A percentile compares a stretch with the other conserved stretches of the same genome.
phyloP scores from a whole-genome alignment of 805 yeast species.

The Zygoascus bituminiphila region DNA sequence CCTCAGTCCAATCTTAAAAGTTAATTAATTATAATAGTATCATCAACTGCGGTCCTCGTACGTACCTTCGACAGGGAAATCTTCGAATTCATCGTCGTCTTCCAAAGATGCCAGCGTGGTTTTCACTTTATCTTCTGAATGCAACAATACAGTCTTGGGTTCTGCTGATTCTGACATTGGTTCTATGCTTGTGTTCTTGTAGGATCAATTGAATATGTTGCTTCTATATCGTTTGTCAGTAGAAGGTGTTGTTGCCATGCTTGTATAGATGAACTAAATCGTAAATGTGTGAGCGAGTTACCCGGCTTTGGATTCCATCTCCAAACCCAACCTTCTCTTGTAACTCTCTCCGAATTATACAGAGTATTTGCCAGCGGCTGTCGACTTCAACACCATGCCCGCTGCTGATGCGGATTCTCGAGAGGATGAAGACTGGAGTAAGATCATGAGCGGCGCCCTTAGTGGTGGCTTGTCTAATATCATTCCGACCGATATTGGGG shows the following conservation, averaged over 20 bases:
- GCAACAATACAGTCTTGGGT: neutral
- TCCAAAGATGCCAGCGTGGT: constrained; percentile 59
- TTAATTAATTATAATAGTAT: too few relatives aligned
- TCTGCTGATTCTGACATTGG: neutral
- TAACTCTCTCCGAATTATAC: neutral
- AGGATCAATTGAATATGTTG: too few relatives aligned
- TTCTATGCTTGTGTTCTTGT: too few relatives aligned
- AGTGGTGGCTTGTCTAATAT: constrained; percentile 22
- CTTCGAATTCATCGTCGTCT: constrained; percentile 96
- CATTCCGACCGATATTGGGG: constrained; percentile 29
- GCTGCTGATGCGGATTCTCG: constrained; percentile 1
- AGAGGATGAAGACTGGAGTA: constrained; percentile 30
- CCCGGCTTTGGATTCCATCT: neutral
- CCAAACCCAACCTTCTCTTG: neutral
- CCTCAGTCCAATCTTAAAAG: constrained; percentile 72
- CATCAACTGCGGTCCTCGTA: too few relatives aligned
- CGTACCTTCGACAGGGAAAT: constrained; percentile 77
- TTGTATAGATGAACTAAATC: too few relatives aligned
- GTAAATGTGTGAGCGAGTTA: too few relatives aligned
- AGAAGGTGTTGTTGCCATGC: too few relatives aligned
- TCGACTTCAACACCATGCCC: neutral
- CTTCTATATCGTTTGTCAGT: too few relatives aligned
- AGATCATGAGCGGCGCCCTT: constrained; percentile 21
- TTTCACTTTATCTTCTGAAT: neutral
- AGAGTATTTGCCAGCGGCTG: neutral